Percentiles rank a stretch among this genome's conserved stretches.
phyloP scores from a whole-genome alignment of 345 rosid species.

The Melastoma malabathricum region DNA sequence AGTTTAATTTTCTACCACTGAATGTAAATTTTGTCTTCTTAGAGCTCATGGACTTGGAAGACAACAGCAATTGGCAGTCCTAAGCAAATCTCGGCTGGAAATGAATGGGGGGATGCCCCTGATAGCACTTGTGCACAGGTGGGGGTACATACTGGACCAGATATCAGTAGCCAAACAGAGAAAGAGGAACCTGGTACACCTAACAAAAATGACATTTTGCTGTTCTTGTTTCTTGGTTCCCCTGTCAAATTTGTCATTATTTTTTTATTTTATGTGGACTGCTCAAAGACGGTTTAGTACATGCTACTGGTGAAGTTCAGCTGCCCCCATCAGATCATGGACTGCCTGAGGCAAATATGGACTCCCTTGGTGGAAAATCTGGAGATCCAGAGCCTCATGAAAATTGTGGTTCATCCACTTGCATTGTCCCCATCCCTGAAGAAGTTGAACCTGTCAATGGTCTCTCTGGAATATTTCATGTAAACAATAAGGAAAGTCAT shows the following conservation, averaged over 20 bases:
- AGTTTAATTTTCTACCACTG: too few species aligned
- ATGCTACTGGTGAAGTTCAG: too few species aligned
- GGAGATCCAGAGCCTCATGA: too few species aligned
- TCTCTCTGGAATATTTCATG: slow-evolving; percentile 11
- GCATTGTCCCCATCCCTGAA: slow-evolving; percentile 1
- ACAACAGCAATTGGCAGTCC: slow-evolving; percentile 28
- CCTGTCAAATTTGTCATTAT: too few species aligned
- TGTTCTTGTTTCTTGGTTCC: too few species aligned
- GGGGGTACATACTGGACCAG: slow-evolving; percentile 18
- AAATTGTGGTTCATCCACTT: too few species aligned
- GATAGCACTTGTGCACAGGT: slow-evolving; percentile 28
- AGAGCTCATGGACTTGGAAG: slow-evolving; percentile 38
- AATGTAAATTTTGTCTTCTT: slow-evolving; percentile 4
- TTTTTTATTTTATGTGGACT: too few species aligned
- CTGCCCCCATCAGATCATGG: too few species aligned
- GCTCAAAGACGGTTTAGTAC: too few species aligned
- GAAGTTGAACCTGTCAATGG: slow-evolving; percentile 5
- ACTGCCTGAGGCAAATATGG: too few species aligned
- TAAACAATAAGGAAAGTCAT: slow-evolving; percentile 12
- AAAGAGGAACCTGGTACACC: slow-evolving; percentile 22
- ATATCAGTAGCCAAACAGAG: slow-evolving; percentile 9
- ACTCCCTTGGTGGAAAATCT: too few species aligned
- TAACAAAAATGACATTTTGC: slow-evolving; percentile 9
- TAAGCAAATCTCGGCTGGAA: slow-evolving; percentile 13
- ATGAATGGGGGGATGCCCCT: slow-evolving; percentile 19